A percentile compares a stretch with the other conserved stretches of the same genome.
phyloP scores from a whole-genome alignment of 495 filamentous ascomycete genomes.

The Aspergillus carlsbadensis region DNA sequence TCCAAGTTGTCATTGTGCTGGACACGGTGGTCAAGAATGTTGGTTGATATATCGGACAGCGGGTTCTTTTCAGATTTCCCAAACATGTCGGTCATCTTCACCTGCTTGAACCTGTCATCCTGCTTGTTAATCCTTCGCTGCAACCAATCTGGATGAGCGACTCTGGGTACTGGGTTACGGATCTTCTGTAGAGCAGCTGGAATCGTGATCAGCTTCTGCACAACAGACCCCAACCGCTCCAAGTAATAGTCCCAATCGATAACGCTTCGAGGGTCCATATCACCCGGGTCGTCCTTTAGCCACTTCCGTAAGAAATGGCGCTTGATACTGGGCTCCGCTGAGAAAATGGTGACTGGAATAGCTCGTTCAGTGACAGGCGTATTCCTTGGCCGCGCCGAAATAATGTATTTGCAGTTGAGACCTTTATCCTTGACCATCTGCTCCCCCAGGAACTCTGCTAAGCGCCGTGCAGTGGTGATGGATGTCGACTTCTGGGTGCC shows the following conservation, averaged over 20 bases:
- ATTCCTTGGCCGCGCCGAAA: constrained; percentile 79
- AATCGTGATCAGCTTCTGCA: constrained; percentile 98
- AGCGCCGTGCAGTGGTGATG: constrained; percentile 93
- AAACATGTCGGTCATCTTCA: constrained; percentile 96
- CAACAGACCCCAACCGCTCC: constrained; percentile 90
- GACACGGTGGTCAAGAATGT: constrained; percentile 59
- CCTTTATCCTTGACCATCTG: constrained; percentile 99
- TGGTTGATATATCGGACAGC: constrained; percentile 68
- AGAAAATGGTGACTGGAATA: constrained; percentile 95
- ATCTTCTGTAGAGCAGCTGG: constrained; percentile 94
- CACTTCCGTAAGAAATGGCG: constrained; percentile 90
- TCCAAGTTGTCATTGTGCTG: constrained; percentile 70
- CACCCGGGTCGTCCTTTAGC: constrained; percentile 88
- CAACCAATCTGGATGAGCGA: constrained; percentile 95
- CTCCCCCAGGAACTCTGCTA: constrained; percentile 95
- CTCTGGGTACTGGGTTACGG: constrained; percentile 87
- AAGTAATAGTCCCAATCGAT: constrained; percentile 98
- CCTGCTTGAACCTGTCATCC: constrained; percentile 96
- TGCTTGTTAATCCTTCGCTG: constrained; percentile 89
- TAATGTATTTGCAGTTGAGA: constrained; percentile 98
- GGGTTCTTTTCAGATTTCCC: constrained; percentile 71
- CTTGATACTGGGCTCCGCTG: constrained; percentile 83
- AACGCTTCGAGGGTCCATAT: constrained; percentile 85
- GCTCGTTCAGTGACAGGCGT: constrained; percentile 94
- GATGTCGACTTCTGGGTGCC: constrained; percentile 94